phyloP scores from a whole-genome alignment of 768 basidiomycete species.

The Wakefieldia striispora region DNA sequence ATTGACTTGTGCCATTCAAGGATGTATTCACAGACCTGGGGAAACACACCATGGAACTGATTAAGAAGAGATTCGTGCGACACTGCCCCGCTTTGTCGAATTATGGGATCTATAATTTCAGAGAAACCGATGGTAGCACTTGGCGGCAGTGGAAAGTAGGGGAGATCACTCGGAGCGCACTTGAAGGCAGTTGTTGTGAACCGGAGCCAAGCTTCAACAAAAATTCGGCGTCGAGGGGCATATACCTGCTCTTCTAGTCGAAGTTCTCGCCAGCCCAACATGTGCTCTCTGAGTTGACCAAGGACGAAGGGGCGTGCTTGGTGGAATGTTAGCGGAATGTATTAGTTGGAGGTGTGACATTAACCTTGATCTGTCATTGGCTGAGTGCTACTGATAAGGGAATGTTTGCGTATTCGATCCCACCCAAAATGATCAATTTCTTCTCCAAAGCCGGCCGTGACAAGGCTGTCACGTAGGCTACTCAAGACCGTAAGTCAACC shows the following conservation, averaged over 20 bases:
- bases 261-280: slow-evolving; percentile 31
- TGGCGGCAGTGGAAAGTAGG: slow-evolving; percentile 29
- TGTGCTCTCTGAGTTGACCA: slow-evolving; percentile 24
- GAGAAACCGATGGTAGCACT: slow-evolving; percentile 25
- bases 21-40: slow-evolving; percentile 13
- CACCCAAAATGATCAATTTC: slow-evolving; percentile 31
- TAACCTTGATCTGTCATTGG: slow-evolving; percentile 22
- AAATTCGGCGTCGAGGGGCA: slow-evolving; percentile 21
- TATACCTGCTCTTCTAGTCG: slow-evolving; percentile 31
- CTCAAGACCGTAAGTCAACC: slow-evolving; percentile 3
- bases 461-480: slow-evolving; percentile 21
- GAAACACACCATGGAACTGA: slow-evolving; percentile 20
- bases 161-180: slow-evolving; percentile 6
- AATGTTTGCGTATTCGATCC: slow-evolving; percentile 31
- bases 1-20: slow-evolving; percentile 26
- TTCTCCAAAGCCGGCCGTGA: slow-evolving; percentile 20
- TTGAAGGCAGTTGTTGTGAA: slow-evolving; percentile 20
- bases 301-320: slow-evolving; percentile 18
- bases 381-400: slow-evolving; percentile 26
- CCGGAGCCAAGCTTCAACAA: slow-evolving; percentile 26
- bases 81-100: slow-evolving; percentile 15
- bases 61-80: slow-evolving; percentile 10
- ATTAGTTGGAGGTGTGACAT: neutral
- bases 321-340: slow-evolving; percentile 6
- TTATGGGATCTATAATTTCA: slow-evolving; percentile 23